Conservation (phyloP, 2,329 filamentous ascomycete genomes). For the Sporothrix curviconia region DNA sequence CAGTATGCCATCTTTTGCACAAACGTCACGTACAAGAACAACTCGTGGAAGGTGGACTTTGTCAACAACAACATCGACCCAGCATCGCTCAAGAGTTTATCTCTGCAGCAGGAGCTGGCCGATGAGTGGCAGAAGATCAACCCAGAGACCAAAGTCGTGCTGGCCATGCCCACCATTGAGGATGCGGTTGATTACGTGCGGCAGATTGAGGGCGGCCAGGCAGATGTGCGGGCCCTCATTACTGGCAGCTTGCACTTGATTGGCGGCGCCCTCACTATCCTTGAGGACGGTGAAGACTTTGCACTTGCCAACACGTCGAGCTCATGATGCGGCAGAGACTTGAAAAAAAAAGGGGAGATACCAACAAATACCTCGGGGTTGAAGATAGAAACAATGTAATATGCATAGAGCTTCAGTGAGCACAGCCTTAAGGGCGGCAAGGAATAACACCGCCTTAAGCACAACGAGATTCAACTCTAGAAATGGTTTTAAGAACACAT, state of each 20-base stretch:
- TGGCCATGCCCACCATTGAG: constrained; percentile 47
- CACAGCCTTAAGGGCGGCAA: not conserved
- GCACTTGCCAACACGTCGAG: constrained; percentile 8
- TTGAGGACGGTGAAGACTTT: constrained; percentile 18
- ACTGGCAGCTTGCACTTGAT: constrained; percentile 45
- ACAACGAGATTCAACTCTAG: constrained; percentile 10
- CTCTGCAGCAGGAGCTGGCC: constrained; percentile 45
- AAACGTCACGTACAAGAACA: constrained; percentile 39
- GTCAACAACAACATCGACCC: constrained; percentile 50
- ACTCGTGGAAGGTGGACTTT: constrained; percentile 49
- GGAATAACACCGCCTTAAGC: not conserved
- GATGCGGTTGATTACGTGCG: constrained; percentile 42
- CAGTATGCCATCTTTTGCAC: constrained; percentile 53
- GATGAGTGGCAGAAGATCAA: constrained; percentile 44
- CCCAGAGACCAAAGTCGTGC: constrained; percentile 36
- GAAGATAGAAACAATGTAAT: not conserved
- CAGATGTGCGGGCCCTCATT: constrained; percentile 29
- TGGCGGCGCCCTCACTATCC: constrained; percentile 32
- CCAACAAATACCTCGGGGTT: not conserved
- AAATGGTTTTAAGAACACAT: not conserved
- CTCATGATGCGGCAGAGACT: not conserved
- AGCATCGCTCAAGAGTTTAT: constrained; percentile 42
- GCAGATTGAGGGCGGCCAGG: constrained; percentile 4
- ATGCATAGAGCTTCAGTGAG: not conserved
- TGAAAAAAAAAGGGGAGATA: not conserved